Evolutionary conservation across 176 grass and related monocot species (phyloP), one percentile per base, ranked within the genome.

Genomic region (Zoysia pacifica): DNA sequence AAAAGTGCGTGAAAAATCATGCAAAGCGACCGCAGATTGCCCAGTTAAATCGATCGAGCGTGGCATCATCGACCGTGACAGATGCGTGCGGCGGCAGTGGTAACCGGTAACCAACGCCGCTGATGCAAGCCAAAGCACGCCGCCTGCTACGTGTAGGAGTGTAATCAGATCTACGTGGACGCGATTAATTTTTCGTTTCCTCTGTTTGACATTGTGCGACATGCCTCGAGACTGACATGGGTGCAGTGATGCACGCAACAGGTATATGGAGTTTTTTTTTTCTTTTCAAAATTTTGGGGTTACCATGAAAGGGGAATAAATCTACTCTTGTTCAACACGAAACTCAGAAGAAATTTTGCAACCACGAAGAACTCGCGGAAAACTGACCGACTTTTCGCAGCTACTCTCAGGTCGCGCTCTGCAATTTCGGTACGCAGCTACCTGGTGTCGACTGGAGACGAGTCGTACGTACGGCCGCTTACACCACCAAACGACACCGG

Each of bases 51-150:
- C 68, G 28, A 28, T 28, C 28, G 28, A 28, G n/a, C 7, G 70
- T 82, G 42, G 70, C 39, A 74, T 45, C 20, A 74, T 45, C 20
- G 80, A 82, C 4, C 28, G 70, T 3, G 70, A 82, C 80, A 55
- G 48, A 7, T 82, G 48, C 53, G 6, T 42, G 53, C 55, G 11
- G 48, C 59, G 46, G 14, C 53, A 55, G 53, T 55, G 53, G 53
- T 55, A 55, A 18, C 53, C 2, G 16, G 45, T 47, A 47, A 47
- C 5, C n/a, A 54, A 14, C 2, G 28, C 2, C n/a, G n/a, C 7
- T 28, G n/a, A 5, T 5, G 44, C 53, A 59, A 80, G 78, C 42
- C 42, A 48, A 62, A 5, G 28, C 20, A 16, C 19, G 65, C 51
- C 50, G 65, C 51, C 50, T 38, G 68, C 50, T 58, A 39, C 15